Conservation (phyloP, 2,329 filamentous ascomycete genomes). For the Chrysoporthe cubensis region DNA sequence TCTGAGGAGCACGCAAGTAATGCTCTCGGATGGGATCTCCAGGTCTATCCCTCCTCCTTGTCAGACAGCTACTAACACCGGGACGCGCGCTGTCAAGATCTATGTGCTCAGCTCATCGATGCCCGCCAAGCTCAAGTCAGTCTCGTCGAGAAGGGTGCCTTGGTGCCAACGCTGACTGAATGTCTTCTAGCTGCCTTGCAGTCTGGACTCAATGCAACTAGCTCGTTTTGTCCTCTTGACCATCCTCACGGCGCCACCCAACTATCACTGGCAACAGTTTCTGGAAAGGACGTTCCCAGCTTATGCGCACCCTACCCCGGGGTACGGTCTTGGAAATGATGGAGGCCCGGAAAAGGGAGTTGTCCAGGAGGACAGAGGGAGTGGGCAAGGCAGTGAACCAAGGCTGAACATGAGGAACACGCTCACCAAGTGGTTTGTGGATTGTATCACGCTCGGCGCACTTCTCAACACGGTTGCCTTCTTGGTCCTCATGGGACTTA, state of each 20-base stretch:
- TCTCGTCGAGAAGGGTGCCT: slow-evolving; percentile 13
- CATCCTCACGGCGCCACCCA: slow-evolving; percentile 58
- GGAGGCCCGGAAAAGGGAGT: slow-evolving; percentile 31
- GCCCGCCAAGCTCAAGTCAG: slow-evolving; percentile 50
- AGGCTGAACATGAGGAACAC: slow-evolving; percentile 49
- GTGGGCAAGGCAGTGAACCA: slow-evolving; percentile 29
- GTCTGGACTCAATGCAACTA: slow-evolving; percentile 52
- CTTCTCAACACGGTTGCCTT: slow-evolving; percentile 52
- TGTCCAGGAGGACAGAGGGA: background rate
- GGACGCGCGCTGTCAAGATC: background rate
- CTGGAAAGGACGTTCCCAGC: slow-evolving; percentile 59
- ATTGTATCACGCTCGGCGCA: slow-evolving; percentile 53
- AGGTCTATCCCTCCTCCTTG: too few relatives aligned
- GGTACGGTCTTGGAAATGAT: background rate
- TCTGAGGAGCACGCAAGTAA: too few relatives aligned
- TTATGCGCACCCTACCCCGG: slow-evolving; percentile 34
- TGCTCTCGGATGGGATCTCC: too few relatives aligned
- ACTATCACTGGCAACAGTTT: slow-evolving; percentile 61
- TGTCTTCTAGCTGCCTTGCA: slow-evolving; percentile 40
- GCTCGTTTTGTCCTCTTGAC: slow-evolving; percentile 59
- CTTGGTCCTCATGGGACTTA: slow-evolving; percentile 50
- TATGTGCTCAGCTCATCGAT: slow-evolving; percentile 58
- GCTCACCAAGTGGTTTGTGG: slow-evolving; percentile 53
- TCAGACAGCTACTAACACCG: background rate
- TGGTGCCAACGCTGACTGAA: slow-evolving; percentile 1